A percentile compares a stretch with the other conserved stretches of the same genome.
Conservation (phyloP, 169 alveolate species). For the Eimeria zaria region DNA sequence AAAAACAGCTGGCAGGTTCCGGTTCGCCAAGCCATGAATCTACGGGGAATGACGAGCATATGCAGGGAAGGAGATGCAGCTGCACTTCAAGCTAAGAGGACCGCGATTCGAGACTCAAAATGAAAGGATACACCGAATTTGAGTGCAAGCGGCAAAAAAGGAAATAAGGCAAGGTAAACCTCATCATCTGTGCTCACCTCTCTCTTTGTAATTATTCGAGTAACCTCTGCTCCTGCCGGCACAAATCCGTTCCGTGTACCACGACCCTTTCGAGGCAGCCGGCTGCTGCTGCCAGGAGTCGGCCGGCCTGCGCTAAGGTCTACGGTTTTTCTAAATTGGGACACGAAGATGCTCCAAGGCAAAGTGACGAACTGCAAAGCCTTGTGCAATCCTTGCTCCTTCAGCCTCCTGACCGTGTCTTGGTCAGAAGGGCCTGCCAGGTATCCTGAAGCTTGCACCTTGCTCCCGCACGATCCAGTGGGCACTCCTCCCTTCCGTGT, state of each 20-base stretch:
- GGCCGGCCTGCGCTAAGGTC: background rate
- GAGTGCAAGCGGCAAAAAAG: background rate
- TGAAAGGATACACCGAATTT: background rate
- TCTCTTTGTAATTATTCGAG: conserved; percentile 3
- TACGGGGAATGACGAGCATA: background rate
- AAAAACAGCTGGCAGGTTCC: background rate
- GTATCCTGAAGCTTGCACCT: background rate
- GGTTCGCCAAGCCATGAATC: background rate
- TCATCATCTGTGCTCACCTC: conserved; percentile 2
- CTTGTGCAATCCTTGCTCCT: background rate
- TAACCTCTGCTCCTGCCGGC: conserved; percentile 73
- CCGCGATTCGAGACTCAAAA: background rate
- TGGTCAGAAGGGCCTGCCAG: background rate
- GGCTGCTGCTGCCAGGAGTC: background rate
- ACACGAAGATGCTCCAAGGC: conserved; percentile 35
- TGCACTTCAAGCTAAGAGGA: background rate
- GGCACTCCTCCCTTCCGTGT: background rate
- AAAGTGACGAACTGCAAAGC: conserved; percentile 17
- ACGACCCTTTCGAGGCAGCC: background rate
- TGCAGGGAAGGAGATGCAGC: background rate
- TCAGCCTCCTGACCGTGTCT: background rate
- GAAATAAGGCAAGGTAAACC: background rate
- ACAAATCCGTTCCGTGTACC: background rate
- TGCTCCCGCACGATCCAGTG: background rate
- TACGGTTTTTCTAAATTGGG: conserved; percentile 10